These are phyloP conservation scores for Ganoderma resinaceum DNA, from an alignment of 1,284 basidiomycete species.

Conservation along the genomic window DNA sequence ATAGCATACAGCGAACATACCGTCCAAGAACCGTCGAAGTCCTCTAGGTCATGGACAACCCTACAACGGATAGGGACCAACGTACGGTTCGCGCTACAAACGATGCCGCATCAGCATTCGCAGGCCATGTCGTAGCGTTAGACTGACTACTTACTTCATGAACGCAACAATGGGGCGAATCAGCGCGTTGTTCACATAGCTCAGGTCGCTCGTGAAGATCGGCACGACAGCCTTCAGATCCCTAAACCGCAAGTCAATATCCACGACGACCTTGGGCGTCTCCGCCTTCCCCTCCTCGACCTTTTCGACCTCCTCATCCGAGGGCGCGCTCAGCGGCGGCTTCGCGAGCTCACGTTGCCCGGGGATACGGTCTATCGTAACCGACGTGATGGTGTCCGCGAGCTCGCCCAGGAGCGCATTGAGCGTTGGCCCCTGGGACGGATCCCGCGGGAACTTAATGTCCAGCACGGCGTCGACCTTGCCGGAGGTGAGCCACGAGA, in stretches of 20 bases:
- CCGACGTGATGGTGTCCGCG: slow-evolving; percentile 82
- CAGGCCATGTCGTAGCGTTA: neutral
- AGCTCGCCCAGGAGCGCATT: slow-evolving; percentile 93
- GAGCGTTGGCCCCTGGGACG: slow-evolving; percentile 78
- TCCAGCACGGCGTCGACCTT: slow-evolving; percentile 97
- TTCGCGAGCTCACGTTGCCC: slow-evolving; percentile 89
- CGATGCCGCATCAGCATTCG: slow-evolving; percentile 13
- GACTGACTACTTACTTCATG: slow-evolving; percentile 79
- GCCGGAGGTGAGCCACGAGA: slow-evolving; percentile 97
- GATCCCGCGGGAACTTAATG: slow-evolving; percentile 94
- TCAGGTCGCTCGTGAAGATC: slow-evolving; percentile 86
- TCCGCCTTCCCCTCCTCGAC: slow-evolving; percentile 41
- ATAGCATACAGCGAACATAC: slow-evolving; percentile 45
- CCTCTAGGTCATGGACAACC: slow-evolving; percentile 78
- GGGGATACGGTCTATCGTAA: slow-evolving; percentile 76
- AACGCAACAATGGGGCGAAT: slow-evolving; percentile 98
- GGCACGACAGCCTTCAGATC: slow-evolving; percentile 98
- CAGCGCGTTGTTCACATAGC: slow-evolving; percentile 94
- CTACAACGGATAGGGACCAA: slow-evolving; percentile 91
- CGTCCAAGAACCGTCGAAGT: slow-evolving; percentile 92
- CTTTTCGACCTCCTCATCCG: slow-evolving; percentile 42
- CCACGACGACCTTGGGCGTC: slow-evolving; percentile 74
- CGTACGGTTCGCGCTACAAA: slow-evolving; percentile 83
- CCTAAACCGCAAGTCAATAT: slow-evolving; percentile 94
- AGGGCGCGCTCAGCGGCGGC: slow-evolving; percentile 84